Conservation (phyloP, 495 filamentous ascomycete genomes). For the Letharia columbiana region DNA sequence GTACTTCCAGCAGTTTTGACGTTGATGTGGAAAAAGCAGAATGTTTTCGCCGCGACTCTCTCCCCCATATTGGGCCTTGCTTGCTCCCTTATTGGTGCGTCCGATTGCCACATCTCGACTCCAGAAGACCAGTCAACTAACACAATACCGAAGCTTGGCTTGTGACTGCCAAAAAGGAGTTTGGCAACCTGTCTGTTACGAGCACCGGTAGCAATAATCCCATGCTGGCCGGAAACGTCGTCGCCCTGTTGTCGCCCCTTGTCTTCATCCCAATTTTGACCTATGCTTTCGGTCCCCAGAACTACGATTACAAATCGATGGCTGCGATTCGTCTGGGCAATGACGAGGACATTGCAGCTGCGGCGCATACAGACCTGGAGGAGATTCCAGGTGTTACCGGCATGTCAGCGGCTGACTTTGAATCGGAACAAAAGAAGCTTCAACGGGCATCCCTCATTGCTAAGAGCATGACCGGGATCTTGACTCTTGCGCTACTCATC, state of each 20-base stretch:
- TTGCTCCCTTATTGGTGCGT: slow-evolving; percentile 51
- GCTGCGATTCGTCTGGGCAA: slow-evolving; percentile 72
- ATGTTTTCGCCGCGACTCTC: slow-evolving; percentile 64
- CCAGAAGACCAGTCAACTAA: neutral
- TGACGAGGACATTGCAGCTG: slow-evolving; percentile 64
- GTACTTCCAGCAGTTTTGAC: slow-evolving; percentile 78
- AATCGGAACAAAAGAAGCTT: slow-evolving; percentile 55
- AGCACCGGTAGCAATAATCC: slow-evolving; percentile 79
- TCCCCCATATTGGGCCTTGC: slow-evolving; percentile 70
- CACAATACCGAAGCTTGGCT: slow-evolving; percentile 56
- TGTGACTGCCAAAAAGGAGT: slow-evolving; percentile 74
- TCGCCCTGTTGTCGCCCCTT: slow-evolving; percentile 70
- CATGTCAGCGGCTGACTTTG: slow-evolving; percentile 37
- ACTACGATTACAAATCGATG: slow-evolving; percentile 91
- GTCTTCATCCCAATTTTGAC: slow-evolving; percentile 76
- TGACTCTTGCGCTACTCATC: slow-evolving; percentile 70
- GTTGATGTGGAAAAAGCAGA: slow-evolving; percentile 75
- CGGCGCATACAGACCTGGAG: slow-evolving; percentile 64
- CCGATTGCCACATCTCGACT: neutral
- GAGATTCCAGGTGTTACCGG: slow-evolving; percentile 49
- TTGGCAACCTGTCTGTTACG: slow-evolving; percentile 60
- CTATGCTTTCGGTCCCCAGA: slow-evolving; percentile 60
- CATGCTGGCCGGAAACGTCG: slow-evolving; percentile 81
- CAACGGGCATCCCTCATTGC: slow-evolving; percentile 68
- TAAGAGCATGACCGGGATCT: slow-evolving; percentile 61